Conservation (phyloP, 176 grass and related monocot species). For the Leersia perrieri region DNA sequence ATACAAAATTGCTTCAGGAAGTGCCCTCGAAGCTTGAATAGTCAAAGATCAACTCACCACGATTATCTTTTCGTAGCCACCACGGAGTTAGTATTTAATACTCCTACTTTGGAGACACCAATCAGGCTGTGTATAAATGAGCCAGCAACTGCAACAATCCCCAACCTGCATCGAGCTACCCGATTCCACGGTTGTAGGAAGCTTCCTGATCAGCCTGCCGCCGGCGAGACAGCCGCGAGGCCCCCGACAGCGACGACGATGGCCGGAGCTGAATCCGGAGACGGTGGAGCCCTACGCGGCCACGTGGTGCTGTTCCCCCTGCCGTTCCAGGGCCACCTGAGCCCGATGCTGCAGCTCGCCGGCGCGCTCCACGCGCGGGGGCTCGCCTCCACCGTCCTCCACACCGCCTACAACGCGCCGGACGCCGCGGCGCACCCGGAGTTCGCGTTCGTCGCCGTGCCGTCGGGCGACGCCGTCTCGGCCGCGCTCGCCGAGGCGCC, state of each 20-base stretch:
- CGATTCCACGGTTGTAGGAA: neutral
- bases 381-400: constrained; percentile 41
- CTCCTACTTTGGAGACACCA: too few relatives aligned
- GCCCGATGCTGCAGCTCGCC: constrained; percentile 37
- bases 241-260: too few relatives aligned
- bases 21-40: too few relatives aligned
- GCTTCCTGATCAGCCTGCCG: neutral
- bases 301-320: constrained; percentile 28
- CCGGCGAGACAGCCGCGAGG: neutral
- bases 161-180: neutral
- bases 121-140: too few relatives aligned
- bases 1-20: too few relatives aligned
- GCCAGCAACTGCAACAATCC: too few relatives aligned
- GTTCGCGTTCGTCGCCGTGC: constrained; percentile 11
- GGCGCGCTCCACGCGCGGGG: constrained; percentile 1
- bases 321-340: constrained; percentile 51
- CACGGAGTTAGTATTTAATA: too few relatives aligned
- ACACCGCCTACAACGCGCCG: constrained; percentile 32
- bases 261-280: neutral
- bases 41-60: too few relatives aligned
- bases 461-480: neutral
- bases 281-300: neutral
- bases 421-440: neutral
- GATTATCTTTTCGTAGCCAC: too few relatives aligned
- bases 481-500: neutral